These are phyloP conservation scores for Trichophyton simii DNA, from an alignment of 2,329 filamentous ascomycete genomes.

Conservation along the genomic window DNA sequence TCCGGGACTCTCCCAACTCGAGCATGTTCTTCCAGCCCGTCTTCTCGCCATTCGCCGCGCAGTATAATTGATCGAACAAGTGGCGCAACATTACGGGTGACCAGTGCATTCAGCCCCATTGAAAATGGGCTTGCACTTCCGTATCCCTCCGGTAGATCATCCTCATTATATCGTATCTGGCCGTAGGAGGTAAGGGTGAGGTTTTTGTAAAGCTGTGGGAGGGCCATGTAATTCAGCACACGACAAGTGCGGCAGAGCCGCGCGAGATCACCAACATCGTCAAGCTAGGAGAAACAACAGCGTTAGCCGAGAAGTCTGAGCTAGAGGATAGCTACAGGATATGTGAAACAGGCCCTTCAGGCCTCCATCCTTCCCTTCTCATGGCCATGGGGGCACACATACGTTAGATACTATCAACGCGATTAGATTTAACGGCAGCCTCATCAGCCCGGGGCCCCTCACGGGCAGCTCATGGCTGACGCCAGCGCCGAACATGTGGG, in stretches of 20 bases:
- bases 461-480: conserved; percentile 6
- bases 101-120: conserved; percentile 51
- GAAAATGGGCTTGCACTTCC: conserved; percentile 52
- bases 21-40: conserved; percentile 45
- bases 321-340: too few relatives aligned
- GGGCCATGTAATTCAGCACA: conserved; percentile 52
- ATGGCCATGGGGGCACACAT: conserved; percentile 17
- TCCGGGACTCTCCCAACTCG: conserved; percentile 48
- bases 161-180: conserved; percentile 42
- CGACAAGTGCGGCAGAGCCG: conserved; percentile 48
- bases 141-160: conserved; percentile 47
- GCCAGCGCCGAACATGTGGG: conserved; percentile 29
- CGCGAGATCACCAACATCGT: conserved; percentile 46
- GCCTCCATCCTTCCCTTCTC: neutral
- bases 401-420: conserved; percentile 45
- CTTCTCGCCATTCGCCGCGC: conserved; percentile 46
- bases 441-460: conserved; percentile 22
- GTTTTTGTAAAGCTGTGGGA: conserved; percentile 47
- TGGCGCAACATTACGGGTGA: conserved; percentile 41
- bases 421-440: conserved; percentile 46
- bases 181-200: conserved; percentile 47
- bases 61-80: conserved; percentile 43
- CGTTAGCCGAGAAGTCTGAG: neutral
- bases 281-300: conserved; percentile 32
- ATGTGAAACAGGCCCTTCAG: too few relatives aligned